Conservation (phyloP, 2,329 filamentous ascomycete species). For the Volutella citrinella region DNA sequence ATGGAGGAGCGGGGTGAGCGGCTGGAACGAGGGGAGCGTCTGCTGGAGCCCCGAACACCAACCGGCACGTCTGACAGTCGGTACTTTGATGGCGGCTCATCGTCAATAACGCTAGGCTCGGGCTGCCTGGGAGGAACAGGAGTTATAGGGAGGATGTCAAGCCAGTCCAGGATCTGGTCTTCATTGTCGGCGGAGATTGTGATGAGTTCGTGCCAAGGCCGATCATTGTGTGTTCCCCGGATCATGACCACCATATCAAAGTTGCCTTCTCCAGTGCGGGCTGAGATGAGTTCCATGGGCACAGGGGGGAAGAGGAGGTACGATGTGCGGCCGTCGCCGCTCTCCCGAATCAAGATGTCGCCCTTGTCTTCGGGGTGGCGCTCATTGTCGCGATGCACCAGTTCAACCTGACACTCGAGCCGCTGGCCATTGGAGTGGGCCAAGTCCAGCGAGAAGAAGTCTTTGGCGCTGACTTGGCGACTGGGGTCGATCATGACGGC, state of each 20-base stretch:
- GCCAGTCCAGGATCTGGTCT: conserved; percentile 79
- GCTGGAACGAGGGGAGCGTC: conserved; percentile 19
- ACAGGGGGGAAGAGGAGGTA: conserved; percentile 94
- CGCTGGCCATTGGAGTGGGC: conserved; percentile 87
- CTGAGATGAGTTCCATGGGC: conserved; percentile 69
- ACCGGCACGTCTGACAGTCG: conserved; percentile 31
- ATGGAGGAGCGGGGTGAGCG: conserved; percentile 12
- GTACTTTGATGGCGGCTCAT: too few relatives aligned
- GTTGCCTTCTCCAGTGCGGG: conserved; percentile 67
- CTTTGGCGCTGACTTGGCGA: conserved; percentile 83
- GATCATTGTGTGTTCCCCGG: conserved; percentile 61
- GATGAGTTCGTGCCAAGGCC: conserved; percentile 81
- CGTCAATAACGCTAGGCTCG: conserved; percentile 31
- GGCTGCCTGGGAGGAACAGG: conserved; percentile 46
- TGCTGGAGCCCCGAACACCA: conserved; percentile 25
- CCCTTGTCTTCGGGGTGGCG: conserved; percentile 65
- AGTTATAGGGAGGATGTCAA: conserved; percentile 66
- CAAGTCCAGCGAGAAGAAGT: conserved; percentile 83
- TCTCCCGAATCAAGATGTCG: conserved; percentile 89
- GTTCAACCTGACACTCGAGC: conserved; percentile 82
- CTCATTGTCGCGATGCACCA: conserved; percentile 79
- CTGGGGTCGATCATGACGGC: conserved; percentile 70
- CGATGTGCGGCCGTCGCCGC: conserved; percentile 66
- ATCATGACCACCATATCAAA: conserved; percentile 85
- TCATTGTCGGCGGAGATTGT: conserved; percentile 74